Base-by-base conservation (phyloP, 768 basidiomycete genomes). In the Coprinopsis cinerea region DNA sequence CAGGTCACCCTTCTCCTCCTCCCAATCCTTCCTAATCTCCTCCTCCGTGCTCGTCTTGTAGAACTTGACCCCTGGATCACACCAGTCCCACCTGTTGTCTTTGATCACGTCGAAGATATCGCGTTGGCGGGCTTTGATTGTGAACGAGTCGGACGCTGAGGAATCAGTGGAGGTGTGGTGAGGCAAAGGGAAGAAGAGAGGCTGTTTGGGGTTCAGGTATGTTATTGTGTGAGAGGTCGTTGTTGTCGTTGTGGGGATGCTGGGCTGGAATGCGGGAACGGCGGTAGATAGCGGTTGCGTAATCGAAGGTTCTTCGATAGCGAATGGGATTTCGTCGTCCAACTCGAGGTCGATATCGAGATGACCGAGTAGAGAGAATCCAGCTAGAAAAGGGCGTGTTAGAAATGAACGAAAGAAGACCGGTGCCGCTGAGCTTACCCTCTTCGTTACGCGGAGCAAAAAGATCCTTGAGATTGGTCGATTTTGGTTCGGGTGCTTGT, bases 351-450 rank as follows among this genome's bases (percentile, higher is more conserved):
- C 88, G 18, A 90, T 70, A 43, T 87, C 82, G 28, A 91, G 76
- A 53, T 89, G 82, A 0, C 76, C 77, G 3, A 90, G 71, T n/a
- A 91, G 70, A 10, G 89, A 89, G 64, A 91, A 91, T 17, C 78
- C 78, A 35, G 66, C 83, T 84, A 52, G 4, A 55, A 35, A 27
- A n/a, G 20, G 30, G 20, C 2, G 15, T 6, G 27, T 34, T 14
- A 44, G 22, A 17, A 10, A 7, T 10, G 40, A 15, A 44, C 15
- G 42, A 15, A 32, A 32, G 30, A 15, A 32, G 30, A n/a, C n/a
- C 30, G 30, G 30, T 32, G 15, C 30, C 30, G 30, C 30, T 9
- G 17, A 18, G 22, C 69, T n/a, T 55, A 83, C 85, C 77, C 59
- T 83, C 77, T 50, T 82, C 81, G 54, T 82, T 81, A 18, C 72